A percentile compares a stretch with the other conserved stretches of the same genome.
Conservation (phyloP, 2,329 filamentous ascomycete genomes). For the Albophoma yamanashiensis region DNA sequence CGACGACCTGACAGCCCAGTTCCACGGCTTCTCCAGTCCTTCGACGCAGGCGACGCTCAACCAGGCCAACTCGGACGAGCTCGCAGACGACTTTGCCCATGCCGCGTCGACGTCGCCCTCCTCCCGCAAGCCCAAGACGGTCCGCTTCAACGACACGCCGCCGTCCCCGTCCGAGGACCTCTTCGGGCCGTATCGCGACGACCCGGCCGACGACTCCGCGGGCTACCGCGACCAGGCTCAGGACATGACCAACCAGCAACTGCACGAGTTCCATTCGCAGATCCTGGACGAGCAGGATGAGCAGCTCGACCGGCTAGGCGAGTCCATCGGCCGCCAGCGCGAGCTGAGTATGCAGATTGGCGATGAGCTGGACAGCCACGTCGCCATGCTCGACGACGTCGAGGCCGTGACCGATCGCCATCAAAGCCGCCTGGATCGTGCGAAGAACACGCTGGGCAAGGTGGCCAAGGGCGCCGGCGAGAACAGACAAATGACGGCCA, state of each 20-base stretch:
- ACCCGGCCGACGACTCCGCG: constrained; percentile 40
- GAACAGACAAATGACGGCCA: constrained; percentile 76
- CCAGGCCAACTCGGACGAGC: constrained; percentile 52
- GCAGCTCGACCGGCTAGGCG: constrained; percentile 80
- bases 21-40: constrained; percentile 53
- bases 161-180: constrained; percentile 27
- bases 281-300: constrained; percentile 85
- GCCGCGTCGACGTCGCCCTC: constrained; percentile 34
- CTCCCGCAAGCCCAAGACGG: constrained; percentile 51
- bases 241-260: constrained; percentile 66
- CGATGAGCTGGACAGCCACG: constrained; percentile 86
- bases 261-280: constrained; percentile 73
- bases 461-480: constrained; percentile 68
- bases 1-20: constrained; percentile 68
- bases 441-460: constrained; percentile 58
- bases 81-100: constrained; percentile 53
- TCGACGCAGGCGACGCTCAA: constrained; percentile 39
- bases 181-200: constrained; percentile 57
- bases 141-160: constrained; percentile 70
- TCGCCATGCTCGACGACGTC: constrained; percentile 79
- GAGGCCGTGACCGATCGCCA: constrained; percentile 78
- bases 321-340: constrained; percentile 77
- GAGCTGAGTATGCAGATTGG: constrained; percentile 94
- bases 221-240: constrained; percentile 51
- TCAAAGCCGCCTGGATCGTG: constrained; percentile 62